phyloP scores from a whole-genome alignment of 164 flowering plant genomes.

The Tinospora cordifolia region DNA sequence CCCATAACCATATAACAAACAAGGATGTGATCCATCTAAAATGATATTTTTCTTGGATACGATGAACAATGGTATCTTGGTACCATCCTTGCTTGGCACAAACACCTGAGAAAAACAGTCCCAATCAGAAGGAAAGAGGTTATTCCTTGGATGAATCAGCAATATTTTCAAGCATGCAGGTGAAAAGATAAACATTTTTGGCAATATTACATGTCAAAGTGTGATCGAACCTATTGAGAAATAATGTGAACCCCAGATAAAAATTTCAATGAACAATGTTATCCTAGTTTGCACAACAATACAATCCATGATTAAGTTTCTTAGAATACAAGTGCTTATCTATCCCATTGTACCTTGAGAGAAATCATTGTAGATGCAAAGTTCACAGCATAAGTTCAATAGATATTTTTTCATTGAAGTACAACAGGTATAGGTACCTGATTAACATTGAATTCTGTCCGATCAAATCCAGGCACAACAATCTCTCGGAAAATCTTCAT shows the following conservation, averaged over 20 bases:
- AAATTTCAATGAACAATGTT: too few species aligned
- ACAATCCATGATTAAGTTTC: too few species aligned
- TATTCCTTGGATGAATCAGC: background rate
- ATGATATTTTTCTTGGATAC: slow-evolving; percentile 63
- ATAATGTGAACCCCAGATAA: too few species aligned
- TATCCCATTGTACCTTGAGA: too few species aligned
- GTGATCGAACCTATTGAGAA: too few species aligned
- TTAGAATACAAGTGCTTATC: too few species aligned
- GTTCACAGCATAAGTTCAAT: too few species aligned
- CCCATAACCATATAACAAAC: slow-evolving; percentile 88
- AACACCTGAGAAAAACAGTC: slow-evolving; percentile 58
- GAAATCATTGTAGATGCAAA: too few species aligned
- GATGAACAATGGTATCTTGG: slow-evolving; percentile 79
- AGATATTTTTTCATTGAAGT: too few species aligned
- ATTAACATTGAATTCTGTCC: slow-evolving; percentile 62
- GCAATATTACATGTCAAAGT: background rate
- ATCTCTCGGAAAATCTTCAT: slow-evolving; percentile 79
- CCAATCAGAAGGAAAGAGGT: background rate
- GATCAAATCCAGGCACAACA: slow-evolving; percentile 76
- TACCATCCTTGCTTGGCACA: slow-evolving; percentile 85
- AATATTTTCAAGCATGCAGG: background rate
- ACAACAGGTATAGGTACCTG: slow-evolving; percentile 46
- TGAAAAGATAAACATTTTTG: background rate
- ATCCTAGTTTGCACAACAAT: too few species aligned
- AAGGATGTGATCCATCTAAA: slow-evolving; percentile 89